These are phyloP conservation scores for Curvularia lunata DNA, from an alignment of 2,329 filamentous ascomycete genomes.

Conservation along the genomic window DNA sequence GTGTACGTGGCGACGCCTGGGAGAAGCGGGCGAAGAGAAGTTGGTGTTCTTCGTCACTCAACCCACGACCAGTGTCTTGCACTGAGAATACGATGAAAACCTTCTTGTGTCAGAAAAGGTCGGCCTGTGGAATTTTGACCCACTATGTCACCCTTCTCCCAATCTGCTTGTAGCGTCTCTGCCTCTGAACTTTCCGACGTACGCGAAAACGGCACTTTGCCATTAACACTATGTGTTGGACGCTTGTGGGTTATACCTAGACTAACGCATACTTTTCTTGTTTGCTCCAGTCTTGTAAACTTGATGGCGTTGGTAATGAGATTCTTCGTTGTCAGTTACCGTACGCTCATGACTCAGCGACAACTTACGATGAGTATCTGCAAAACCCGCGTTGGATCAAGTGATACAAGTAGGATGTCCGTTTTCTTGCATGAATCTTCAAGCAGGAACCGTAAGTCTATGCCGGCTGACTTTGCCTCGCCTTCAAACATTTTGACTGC, in stretches of 20 bases:
- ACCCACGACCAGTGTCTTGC: constrained; percentile 50
- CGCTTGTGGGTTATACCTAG: constrained; percentile 40
- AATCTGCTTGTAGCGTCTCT: constrained; percentile 37
- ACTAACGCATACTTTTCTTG: constrained; percentile 46
- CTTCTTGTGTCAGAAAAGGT: constrained; percentile 17
- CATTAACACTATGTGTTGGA: constrained; percentile 43
- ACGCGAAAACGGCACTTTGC: constrained; percentile 23
- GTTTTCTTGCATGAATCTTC: constrained; percentile 48
- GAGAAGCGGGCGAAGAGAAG: constrained; percentile 44
- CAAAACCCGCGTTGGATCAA: constrained; percentile 52
- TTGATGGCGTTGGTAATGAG: constrained; percentile 55
- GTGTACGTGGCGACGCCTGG: constrained; percentile 42
- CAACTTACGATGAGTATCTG: constrained; percentile 43
- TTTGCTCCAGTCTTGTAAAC: constrained; percentile 50
- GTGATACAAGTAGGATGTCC: constrained; percentile 45
- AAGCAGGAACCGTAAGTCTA: constrained; percentile 37
- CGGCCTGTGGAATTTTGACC: not conserved
- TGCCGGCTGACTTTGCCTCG: constrained; percentile 41
- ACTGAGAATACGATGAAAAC: constrained; percentile 49
- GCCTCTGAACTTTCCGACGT: constrained; percentile 19
- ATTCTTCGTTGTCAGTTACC: constrained; percentile 30
- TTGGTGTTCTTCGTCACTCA: constrained; percentile 47
- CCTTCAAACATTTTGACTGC: constrained; percentile 50
- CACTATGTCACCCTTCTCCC: constrained; percentile 38
- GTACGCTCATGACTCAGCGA: not conserved